Percentiles rank a stretch among this genome's conserved stretches.
Evolutionary conservation across 495 filamentous ascomycete genomes (phyloP).

Genomic region (Penicillium egyptiacum): DNA sequence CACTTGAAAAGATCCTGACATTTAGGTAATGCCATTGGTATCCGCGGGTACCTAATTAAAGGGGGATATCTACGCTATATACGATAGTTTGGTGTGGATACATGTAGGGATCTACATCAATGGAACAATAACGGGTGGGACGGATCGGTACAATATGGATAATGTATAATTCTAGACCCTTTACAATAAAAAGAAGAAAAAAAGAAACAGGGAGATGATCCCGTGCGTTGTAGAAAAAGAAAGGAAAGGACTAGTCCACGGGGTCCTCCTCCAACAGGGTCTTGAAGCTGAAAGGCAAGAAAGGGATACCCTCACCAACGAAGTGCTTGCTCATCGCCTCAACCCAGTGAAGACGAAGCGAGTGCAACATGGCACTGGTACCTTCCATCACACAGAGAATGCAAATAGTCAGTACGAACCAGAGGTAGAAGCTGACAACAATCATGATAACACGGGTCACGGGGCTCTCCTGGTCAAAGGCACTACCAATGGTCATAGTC

Average conservation of each 20-base stretch:
- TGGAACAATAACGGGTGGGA: not conserved
- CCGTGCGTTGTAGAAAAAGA: not conserved
- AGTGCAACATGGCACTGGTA: conserved; percentile 89
- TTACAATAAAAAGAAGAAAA: conserved; percentile 7
- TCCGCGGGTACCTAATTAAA: not conserved
- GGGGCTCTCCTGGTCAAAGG: conserved; percentile 62
- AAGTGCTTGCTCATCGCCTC: conserved; percentile 99
- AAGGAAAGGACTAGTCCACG: conserved; percentile 43
- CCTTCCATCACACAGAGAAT: conserved; percentile 83
- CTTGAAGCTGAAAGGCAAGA: conserved; percentile 91
- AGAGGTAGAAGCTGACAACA: conserved; percentile 76
- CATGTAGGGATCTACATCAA: conserved; percentile 3
- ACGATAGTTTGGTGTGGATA: not conserved
- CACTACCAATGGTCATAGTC: conserved; percentile 85
- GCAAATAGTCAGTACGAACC: conserved; percentile 80
- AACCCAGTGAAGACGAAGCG: conserved; percentile 94
- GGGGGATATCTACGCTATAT: conserved; percentile 2
- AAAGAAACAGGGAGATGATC: not conserved
- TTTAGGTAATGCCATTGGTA: conserved; percentile 3
- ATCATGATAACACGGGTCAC: conserved; percentile 72
- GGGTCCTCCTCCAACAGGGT: conserved; percentile 82
- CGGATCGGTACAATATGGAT: conserved; percentile 1
- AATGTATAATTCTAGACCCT: conserved; percentile 13
- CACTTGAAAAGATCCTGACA: conserved; percentile 11
- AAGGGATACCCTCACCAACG: conserved; percentile 88